phyloP scores from a whole-genome alignment of 2,329 filamentous ascomycete genomes.

The Cytospora leucostoma region DNA sequence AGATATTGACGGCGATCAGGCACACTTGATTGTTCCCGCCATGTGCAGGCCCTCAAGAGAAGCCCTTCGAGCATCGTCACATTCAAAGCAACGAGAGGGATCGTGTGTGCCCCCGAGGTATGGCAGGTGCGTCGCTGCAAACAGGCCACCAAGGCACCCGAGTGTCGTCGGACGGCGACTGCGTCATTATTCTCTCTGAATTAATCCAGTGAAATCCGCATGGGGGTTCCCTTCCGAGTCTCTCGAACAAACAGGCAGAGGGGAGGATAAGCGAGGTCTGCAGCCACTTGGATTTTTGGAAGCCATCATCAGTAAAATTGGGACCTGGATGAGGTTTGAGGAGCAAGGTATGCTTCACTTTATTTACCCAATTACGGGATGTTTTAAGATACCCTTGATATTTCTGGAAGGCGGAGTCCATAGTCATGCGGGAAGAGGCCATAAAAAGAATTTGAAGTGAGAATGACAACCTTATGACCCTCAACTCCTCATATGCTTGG shows the following conservation, averaged over 20 bases:
- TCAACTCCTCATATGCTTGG: too few relatives aligned
- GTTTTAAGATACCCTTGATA: slow-evolving; percentile 15
- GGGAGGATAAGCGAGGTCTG: neutral
- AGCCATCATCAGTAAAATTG: slow-evolving; percentile 6
- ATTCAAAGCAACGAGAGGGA: neutral
- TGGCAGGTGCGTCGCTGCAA: neutral
- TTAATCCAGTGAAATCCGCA: neutral
- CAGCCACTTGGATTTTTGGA: neutral
- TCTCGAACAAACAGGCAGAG: neutral
- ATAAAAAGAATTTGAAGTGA: neutral
- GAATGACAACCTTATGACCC: neutral
- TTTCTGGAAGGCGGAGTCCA: neutral
- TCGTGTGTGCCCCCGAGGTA: neutral
- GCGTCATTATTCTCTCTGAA: slow-evolving; percentile 12
- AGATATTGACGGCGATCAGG: slow-evolving; percentile 2
- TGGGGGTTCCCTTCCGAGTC: neutral
- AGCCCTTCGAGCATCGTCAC: neutral
- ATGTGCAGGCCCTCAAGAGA: neutral
- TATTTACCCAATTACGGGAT: neutral
- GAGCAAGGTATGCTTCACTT: slow-evolving; percentile 1
- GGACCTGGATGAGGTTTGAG: neutral
- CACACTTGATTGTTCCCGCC: neutral
- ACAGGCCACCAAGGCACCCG: slow-evolving; percentile 6
- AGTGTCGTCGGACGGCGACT: slow-evolving; percentile 13
- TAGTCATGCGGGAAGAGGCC: neutral